Percentiles rank a stretch among this genome's conserved stretches.
These are phyloP conservation scores for Paraurostyla sp. DNA, from an alignment of 73 alveolate species.

Conservation along the genomic window DNA sequence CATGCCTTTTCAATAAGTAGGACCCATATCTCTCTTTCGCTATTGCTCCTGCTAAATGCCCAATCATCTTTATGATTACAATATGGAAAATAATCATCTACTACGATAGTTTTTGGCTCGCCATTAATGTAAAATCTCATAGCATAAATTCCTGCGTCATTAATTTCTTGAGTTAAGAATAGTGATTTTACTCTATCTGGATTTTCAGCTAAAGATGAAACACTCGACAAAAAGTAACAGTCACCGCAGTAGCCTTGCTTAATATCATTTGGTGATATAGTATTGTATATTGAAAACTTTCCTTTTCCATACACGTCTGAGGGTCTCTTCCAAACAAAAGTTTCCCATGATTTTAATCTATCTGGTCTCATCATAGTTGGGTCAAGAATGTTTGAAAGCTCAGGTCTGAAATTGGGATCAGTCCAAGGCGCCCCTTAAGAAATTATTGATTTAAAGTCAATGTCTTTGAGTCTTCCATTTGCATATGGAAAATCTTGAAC, in stretches of 20 bases:
- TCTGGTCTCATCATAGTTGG: conserved; percentile 49
- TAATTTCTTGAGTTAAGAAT: conserved; percentile 81
- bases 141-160: conserved; percentile 91
- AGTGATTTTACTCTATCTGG: conserved; percentile 83
- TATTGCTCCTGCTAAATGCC: conserved; percentile 93
- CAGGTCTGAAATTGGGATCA: conserved; percentile 59
- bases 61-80: conserved; percentile 80
- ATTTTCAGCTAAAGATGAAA: conserved; percentile 85
- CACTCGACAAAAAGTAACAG: conserved; percentile 87
- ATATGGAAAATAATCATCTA: conserved; percentile 97
- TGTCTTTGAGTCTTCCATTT: neutral
- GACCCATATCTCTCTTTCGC: conserved; percentile 95
- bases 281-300: conserved; percentile 44
- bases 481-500: conserved; percentile 47
- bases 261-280: conserved; percentile 83
- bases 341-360: conserved; percentile 55
- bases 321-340: conserved; percentile 81
- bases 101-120: conserved; percentile 86
- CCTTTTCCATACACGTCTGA: conserved; percentile 76
- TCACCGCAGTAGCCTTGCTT: conserved; percentile 93
- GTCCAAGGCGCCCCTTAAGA: conserved; percentile 19
- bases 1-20: conserved; percentile 94
- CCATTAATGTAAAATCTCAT: conserved; percentile 93
- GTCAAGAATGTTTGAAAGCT: neutral
- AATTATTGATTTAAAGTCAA: conserved; percentile 49